These are phyloP conservation scores for Solanum pinnatisectum DNA, from an alignment of 257 asterid species.

Conservation along the genomic window DNA sequence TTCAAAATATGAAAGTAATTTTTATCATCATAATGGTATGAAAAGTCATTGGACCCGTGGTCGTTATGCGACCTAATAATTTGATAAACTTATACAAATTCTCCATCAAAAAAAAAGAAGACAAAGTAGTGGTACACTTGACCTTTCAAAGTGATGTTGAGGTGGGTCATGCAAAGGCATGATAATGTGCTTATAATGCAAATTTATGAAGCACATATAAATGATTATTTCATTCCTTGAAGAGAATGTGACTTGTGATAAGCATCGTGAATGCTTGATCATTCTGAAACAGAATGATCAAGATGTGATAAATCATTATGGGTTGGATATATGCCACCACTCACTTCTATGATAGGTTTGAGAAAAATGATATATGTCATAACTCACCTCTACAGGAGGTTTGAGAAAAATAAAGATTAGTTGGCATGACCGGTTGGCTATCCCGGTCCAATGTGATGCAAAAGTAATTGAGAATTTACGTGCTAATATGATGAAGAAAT, in stretches of 20 bases:
- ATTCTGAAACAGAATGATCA: neutral
- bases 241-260: neutral
- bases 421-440: no score
- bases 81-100: no score
- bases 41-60: neutral
- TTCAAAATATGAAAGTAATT: neutral
- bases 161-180: no score
- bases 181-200: no score
- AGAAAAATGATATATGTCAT: no score
- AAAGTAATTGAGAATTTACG: no score
- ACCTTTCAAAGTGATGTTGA: no score
- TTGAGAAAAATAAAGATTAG: no score
- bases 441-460: no score
- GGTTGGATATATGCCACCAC: neutral
- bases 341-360: neutral
- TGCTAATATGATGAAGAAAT: no score
- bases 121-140: neutral
- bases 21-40: neutral
- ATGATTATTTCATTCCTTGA: neutral
- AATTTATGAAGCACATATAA: neutral
- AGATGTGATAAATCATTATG: neutral
- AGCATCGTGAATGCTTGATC: neutral
- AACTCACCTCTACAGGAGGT: no score
- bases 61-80: neutral
- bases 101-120: neutral